phyloP scores from a whole-genome alignment of 75 land plant genomes.

The Pseudotsuga menziesii region DNA sequence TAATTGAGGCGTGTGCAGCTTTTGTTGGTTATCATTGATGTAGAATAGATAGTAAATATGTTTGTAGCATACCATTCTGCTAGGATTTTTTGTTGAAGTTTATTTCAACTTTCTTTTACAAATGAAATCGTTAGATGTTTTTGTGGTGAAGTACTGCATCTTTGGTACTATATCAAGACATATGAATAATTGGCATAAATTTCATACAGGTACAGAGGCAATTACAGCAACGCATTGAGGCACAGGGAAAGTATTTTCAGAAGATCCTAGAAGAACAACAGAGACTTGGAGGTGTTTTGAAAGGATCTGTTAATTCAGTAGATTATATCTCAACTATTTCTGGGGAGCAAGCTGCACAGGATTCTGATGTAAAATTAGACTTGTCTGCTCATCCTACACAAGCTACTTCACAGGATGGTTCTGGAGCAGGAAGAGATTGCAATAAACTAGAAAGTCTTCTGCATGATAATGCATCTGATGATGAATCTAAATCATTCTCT shows the following conservation, averaged over 20 bases:
- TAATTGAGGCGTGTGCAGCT: too few species aligned
- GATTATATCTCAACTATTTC: neutral
- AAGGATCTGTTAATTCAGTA: neutral
- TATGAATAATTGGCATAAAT: too few species aligned
- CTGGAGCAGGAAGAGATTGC: neutral
- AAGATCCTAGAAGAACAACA: constrained; percentile 59
- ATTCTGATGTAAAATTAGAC: neutral
- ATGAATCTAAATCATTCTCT: neutral
- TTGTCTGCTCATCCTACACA: neutral
- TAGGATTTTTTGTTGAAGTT: too few species aligned
- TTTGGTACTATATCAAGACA: too few species aligned
- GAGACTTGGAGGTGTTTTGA: constrained; percentile 18
- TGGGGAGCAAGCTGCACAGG: neutral
- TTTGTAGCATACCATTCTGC: too few species aligned
- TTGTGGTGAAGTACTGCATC: too few species aligned
- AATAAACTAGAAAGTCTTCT: neutral
- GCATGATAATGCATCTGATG: neutral
- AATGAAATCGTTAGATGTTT: too few species aligned
- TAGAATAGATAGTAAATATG: too few species aligned
- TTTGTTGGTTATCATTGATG: too few species aligned
- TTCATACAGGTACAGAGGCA: constrained; percentile 33
- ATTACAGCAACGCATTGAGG: constrained; percentile 48
- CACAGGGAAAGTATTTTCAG: constrained; percentile 47
- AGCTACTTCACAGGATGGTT: neutral
- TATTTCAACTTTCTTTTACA: too few species aligned